These are phyloP conservation scores for Cutaneotrichosporon dermatis DNA, from an alignment of 1,284 basidiomycete genomes.

Conservation along the genomic window DNA sequence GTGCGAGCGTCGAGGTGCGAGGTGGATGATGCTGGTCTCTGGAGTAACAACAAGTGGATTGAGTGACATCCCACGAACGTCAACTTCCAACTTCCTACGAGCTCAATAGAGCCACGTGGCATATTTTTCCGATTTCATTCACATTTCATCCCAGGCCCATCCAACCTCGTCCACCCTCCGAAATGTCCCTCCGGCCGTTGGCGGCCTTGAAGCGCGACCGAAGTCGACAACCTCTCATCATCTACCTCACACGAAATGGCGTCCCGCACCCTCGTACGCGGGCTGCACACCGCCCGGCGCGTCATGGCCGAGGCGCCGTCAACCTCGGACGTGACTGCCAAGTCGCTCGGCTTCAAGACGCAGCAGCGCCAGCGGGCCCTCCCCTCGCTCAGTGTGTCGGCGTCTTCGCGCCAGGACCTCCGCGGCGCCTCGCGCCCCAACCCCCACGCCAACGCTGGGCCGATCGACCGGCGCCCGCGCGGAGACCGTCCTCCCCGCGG, in stretches of 20 bases:
- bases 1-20: not conserved
- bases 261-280: constrained; percentile 7
- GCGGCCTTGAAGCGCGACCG: no score
- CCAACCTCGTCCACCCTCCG: not conserved
- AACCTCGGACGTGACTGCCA: not conserved
- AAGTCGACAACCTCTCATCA: no score
- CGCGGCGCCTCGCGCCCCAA: not conserved
- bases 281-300: constrained; percentile 10
- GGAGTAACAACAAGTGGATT: not conserved
- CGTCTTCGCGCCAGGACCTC: not conserved
- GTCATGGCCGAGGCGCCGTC: not conserved
- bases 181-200: not conserved
- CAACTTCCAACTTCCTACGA: not conserved
- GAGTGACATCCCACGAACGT: no score
- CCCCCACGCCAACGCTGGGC: no score
- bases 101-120: not conserved
- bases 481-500: no score
- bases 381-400: constrained; percentile 6
- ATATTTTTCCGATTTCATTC: not conserved
- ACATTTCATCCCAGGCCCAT: not conserved
- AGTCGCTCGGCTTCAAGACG: not conserved
- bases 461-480: no score
- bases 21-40: not conserved
- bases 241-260: constrained; percentile 10
- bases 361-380: constrained; percentile 9